Base-by-base conservation (phyloP, 805 yeast species). In the Nakazawaea populi region DNA sequence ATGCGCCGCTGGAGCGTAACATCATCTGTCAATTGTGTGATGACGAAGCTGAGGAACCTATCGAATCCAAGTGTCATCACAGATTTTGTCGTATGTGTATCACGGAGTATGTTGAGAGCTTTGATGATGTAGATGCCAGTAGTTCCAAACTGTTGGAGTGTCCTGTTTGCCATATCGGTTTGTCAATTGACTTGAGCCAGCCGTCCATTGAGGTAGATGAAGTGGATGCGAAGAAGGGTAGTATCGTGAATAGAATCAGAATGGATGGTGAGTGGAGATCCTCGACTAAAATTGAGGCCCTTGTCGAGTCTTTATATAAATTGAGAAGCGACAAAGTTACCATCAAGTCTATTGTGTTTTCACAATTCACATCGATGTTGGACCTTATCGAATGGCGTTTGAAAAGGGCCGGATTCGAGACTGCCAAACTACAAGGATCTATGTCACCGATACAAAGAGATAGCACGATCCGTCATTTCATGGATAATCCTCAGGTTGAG, bases 41-140 rank as follows among this genome's bases (percentile, higher is more conserved):
- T 58, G 99, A 94, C 62, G 97, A 91, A 67, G 97, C 98, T 0
- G 98, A 94, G 66, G 99, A 94, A 54, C 96, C 99, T 0, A 90
- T 94, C 44, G 91, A 87, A 65, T 86, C 96, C 2, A 88, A 86
- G 63, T 94, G 99, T 66, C 96, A 87, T 58, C 99, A 94, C 64
- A 80, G 79, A 55, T 94, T 94, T 63, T 94, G 99, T 64, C 79
- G 99, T 31, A 74, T 94, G 74, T 94, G 99, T 65, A 81, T 94
- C 52, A 82, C 78, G 52, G 99, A 95, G 66, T 94, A 94, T 61
- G 80, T 86, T 45, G 97, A 91, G 56, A 82, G 94, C 48, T 88
- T 74, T 60, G 78, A 77, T 41, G 95, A 94, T 4, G 36, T 12
- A 5, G 75, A 70, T 14, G 40, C 40, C 8, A n/a, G 18, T 4